phyloP scores from a whole-genome alignment of 148 eudicot species.

The Diospyros lotus region DNA sequence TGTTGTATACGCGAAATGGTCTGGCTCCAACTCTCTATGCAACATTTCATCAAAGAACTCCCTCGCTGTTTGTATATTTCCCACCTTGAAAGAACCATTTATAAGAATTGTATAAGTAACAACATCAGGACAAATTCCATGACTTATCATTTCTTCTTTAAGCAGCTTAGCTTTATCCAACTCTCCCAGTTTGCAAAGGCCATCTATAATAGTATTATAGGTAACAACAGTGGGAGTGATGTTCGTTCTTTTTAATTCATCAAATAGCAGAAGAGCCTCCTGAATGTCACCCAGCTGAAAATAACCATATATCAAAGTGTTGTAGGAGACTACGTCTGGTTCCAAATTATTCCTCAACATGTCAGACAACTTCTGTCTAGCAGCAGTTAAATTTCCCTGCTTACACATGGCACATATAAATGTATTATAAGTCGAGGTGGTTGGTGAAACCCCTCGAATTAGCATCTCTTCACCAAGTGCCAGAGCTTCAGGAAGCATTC shows the following conservation, averaged over 20 bases:
- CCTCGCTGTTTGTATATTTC: constrained; percentile 41
- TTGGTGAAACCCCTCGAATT: constrained; percentile 36
- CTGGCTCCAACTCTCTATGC: constrained; percentile 41
- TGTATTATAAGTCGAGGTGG: constrained; percentile 43
- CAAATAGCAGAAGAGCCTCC: constrained; percentile 43
- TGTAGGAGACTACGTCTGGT: constrained; percentile 49
- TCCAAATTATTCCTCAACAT: constrained; percentile 39
- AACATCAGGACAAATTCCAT: constrained; percentile 45
- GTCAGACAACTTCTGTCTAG: constrained; percentile 34
- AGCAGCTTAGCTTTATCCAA: constrained; percentile 33
- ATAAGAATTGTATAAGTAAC: constrained; percentile 50
- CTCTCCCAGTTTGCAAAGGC: constrained; percentile 41
- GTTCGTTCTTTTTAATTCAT: constrained; percentile 29
- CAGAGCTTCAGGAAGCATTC: constrained; percentile 43
- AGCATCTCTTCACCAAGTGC: constrained; percentile 41
- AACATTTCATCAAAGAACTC: constrained; percentile 42
- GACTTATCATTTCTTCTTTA: constrained; percentile 42
- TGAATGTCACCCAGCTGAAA: constrained; percentile 36
- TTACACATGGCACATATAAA: constrained; percentile 42
- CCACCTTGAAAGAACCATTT: constrained; percentile 36
- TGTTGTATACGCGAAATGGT: constrained; percentile 39
- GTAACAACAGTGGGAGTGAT: constrained; percentile 46
- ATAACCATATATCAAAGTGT: constrained; percentile 55
- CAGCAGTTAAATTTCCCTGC: constrained; percentile 36
- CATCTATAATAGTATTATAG: constrained; percentile 46